A percentile compares a stretch with the other conserved stretches of the same genome.
phyloP scores from a whole-genome alignment of 2,329 filamentous ascomycete species.

The Fusarium multiceps region DNA sequence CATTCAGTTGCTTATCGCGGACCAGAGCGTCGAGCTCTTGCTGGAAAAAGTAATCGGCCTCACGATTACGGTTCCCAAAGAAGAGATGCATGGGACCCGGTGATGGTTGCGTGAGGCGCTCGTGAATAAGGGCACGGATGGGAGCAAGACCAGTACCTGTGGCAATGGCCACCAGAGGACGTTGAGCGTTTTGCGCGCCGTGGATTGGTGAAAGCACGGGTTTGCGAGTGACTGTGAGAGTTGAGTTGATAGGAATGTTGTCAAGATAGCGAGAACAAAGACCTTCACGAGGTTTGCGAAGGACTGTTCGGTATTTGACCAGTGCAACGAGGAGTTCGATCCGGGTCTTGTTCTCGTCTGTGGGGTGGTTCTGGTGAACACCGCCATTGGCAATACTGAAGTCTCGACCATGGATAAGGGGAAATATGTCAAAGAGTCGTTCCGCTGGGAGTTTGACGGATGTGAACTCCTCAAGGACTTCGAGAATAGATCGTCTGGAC shows the following conservation, averaged over 20 bases:
- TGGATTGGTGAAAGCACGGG: constrained; percentile 58
- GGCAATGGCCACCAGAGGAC: constrained; percentile 80
- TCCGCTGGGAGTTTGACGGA: constrained; percentile 83
- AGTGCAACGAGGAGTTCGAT: constrained; percentile 85
- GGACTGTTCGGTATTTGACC: constrained; percentile 90
- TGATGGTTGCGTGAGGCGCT: constrained; percentile 62
- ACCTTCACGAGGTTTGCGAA: constrained; percentile 84
- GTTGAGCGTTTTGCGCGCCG: constrained; percentile 50
- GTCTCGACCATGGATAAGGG: constrained; percentile 84
- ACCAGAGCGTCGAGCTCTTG: constrained; percentile 72
- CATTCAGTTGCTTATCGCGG: constrained; percentile 41
- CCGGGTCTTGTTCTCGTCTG: constrained; percentile 51
- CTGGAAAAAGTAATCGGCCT: constrained; percentile 83
- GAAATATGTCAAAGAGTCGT: constrained; percentile 78
- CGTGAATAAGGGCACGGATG: constrained; percentile 81
- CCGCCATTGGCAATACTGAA: constrained; percentile 91
- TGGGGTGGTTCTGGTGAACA: constrained; percentile 48
- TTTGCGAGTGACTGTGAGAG: constrained; percentile 69
- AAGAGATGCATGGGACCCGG: constrained; percentile 70
- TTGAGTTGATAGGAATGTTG: constrained; percentile 67
- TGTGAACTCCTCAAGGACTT: constrained; percentile 91
- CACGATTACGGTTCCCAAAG: constrained; percentile 82
- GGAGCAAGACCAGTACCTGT: constrained; percentile 91
- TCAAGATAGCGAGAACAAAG: constrained; percentile 91
- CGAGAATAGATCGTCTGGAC: constrained; percentile 88